A percentile compares a stretch with the other conserved stretches of the same genome.
Evolutionary conservation across 23 red algal genomes (phyloP).

Genomic region (Gracilariopsis chorda): DNA sequence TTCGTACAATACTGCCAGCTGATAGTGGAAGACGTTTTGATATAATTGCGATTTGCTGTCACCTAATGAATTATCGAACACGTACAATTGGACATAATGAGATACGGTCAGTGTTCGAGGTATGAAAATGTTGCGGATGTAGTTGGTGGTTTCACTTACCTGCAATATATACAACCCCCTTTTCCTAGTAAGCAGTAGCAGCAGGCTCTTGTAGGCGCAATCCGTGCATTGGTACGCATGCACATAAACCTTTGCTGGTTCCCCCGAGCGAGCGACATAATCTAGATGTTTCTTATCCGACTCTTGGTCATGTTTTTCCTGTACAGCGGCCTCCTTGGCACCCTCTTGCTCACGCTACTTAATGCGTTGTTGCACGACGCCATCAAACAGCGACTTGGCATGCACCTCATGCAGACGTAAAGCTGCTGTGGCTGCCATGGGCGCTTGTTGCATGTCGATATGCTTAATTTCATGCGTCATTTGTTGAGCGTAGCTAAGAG

Average conservation of each 20-base stretch:
- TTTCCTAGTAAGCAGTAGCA: no score
- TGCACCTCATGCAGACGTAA: constrained; percentile 31
- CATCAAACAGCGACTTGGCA: constrained; percentile 47
- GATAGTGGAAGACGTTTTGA: no score
- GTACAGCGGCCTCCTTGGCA: constrained; percentile 52
- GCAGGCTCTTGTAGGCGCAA: constrained; percentile 95
- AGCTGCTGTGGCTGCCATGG: constrained; percentile 46
- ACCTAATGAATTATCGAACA: no score
- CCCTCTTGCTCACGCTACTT: constrained; percentile 9
- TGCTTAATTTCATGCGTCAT: constrained; percentile 47
- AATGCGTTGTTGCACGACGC: constrained; percentile 19
- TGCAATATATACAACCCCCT: no score
- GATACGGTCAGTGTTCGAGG: no score
- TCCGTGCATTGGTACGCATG: constrained; percentile 87
- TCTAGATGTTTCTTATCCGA: constrained; percentile 42
- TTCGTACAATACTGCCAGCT: no score
- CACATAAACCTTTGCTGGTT: constrained; percentile 57
- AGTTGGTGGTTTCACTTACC: no score
- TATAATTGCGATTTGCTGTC: no score
- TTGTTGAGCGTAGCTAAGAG: no score
- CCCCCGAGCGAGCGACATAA: constrained; percentile 54
- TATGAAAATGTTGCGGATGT: no score
- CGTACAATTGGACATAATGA: no score
- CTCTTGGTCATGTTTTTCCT: constrained; percentile 52
- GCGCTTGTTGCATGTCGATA: constrained; percentile 25